These are phyloP conservation scores for Pseudogymnoascus sp. DNA, from an alignment of 2,329 filamentous ascomycete genomes.

Conservation along the genomic window DNA sequence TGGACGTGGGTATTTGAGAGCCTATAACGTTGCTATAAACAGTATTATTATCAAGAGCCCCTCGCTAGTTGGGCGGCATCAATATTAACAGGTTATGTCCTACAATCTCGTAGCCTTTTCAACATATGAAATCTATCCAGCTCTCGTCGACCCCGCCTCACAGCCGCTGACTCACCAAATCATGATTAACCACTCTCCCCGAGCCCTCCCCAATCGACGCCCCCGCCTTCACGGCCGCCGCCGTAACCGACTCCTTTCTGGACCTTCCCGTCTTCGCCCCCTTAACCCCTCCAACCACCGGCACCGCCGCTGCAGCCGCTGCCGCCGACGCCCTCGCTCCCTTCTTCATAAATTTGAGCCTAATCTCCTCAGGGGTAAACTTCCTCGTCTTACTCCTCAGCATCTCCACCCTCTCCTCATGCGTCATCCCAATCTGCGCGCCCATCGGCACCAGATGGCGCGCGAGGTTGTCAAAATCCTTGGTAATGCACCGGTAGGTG, in stretches of 20 bases:
- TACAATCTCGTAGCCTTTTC: background rate
- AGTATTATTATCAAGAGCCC: background rate
- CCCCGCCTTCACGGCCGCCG: background rate
- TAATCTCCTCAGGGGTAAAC: conserved; percentile 59
- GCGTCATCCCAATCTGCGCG: conserved; percentile 56
- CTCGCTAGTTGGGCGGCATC: background rate
- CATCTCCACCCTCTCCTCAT: conserved; percentile 54
- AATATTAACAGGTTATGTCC: background rate
- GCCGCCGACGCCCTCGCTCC: background rate
- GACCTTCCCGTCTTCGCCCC: background rate
- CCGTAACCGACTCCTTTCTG: background rate
- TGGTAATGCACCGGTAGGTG: conserved; percentile 56
- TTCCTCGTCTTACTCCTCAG: conserved; percentile 54
- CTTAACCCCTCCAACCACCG: background rate
- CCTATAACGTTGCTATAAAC: background rate
- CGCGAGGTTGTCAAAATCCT: conserved; percentile 63
- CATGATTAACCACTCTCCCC: conserved; percentile 5
- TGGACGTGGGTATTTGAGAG: conserved; percentile 24
- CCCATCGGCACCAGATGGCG: conserved; percentile 66
- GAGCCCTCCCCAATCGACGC: background rate
- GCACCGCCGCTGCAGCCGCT: background rate
- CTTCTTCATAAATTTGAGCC: conserved; percentile 40
- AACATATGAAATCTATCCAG: background rate
- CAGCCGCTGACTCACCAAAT: background rate
- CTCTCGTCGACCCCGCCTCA: background rate